Conservation (phyloP, 2,329 filamentous ascomycete genomes). For the Cordyceps fumosorosea region DNA sequence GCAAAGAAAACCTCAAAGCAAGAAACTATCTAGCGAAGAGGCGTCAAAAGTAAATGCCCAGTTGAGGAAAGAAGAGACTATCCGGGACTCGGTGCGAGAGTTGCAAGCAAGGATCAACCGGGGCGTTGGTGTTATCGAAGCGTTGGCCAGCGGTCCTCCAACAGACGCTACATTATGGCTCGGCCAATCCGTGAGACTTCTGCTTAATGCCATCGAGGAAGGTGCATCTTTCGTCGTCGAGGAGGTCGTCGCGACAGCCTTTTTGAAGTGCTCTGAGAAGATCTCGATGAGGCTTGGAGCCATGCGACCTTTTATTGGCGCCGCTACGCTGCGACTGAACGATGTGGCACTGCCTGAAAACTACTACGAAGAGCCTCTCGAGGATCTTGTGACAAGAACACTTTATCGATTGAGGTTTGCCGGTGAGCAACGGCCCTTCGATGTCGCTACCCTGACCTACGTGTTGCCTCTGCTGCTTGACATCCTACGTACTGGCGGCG, state of each 20-base stretch:
- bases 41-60: constrained; percentile 86
- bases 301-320: constrained; percentile 75
- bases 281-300: constrained; percentile 67
- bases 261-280: constrained; percentile 71
- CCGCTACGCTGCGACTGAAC: constrained; percentile 76
- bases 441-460: constrained; percentile 81
- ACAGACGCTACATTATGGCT: constrained; percentile 88
- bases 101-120: constrained; percentile 68
- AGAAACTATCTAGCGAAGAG: constrained; percentile 87
- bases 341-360: constrained; percentile 67
- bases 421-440: constrained; percentile 89
- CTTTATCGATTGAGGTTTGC: constrained; percentile 86
- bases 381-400: constrained; percentile 77
- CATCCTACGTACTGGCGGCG: constrained; percentile 71
- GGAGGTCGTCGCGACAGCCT: constrained; percentile 69
- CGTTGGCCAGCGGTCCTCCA: constrained; percentile 79
- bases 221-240: constrained; percentile 78
- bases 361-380: constrained; percentile 72
- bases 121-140: constrained; percentile 78
- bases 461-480: constrained; percentile 75
- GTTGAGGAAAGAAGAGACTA: constrained; percentile 75
- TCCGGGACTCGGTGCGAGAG: constrained; percentile 64
- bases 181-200: constrained; percentile 65
- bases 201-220: constrained; percentile 69
- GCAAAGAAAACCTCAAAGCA: constrained; percentile 85